Base-by-base conservation (phyloP, 768 basidiomycete genomes). In the Leccinum incarnatum region DNA sequence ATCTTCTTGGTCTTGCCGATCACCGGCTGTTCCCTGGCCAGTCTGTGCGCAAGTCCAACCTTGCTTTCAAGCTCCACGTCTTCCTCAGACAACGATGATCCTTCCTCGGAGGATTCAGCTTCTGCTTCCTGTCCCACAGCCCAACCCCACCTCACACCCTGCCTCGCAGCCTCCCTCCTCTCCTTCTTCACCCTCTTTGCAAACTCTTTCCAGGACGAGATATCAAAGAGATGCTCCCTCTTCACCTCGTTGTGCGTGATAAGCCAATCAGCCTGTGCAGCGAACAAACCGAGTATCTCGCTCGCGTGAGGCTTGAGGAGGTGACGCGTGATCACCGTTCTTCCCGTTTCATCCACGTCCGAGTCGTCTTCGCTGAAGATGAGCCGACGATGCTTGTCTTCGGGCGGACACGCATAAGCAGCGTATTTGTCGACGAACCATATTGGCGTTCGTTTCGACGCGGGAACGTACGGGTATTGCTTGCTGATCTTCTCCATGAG, bases 231-330 rank as follows among this genome's bases (percentile, higher is more conserved):
- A 46, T 67, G 69, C 17, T 61, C 55, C 25, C 67, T 64, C 37
- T 55, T 61, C 36, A 71, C 58, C 10, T 62, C 74, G 34, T 81
- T 81, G 52, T 85, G 77, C 11, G 81, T 78, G 37, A 85, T 67
- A 8, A 89, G 63, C 87, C 86, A 89, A 36, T 79, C 80, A 0
- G 79, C 78, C 9, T 88, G 84, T 10, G 77, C 74, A 11, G 83
- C 85, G 59, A 87, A 81, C 2, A 77, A 58, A 11, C 77, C 75
- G 36, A 74, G 67, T n/a, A 87, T 67, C 65, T 86, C 82, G 34
- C 83, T 78, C 29, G 57, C 75, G 48, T 83, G 76, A 27, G 87
- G 69, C 56, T 72, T 77, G 25, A 83, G 80, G 14, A 79, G 76
- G 42, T 76, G 74, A 25, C 81, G 77, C 14, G 75, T 75, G 34